phyloP scores from a whole-genome alignment of 1,139 yeast genomes.

The Petasospora rhodanensis region DNA sequence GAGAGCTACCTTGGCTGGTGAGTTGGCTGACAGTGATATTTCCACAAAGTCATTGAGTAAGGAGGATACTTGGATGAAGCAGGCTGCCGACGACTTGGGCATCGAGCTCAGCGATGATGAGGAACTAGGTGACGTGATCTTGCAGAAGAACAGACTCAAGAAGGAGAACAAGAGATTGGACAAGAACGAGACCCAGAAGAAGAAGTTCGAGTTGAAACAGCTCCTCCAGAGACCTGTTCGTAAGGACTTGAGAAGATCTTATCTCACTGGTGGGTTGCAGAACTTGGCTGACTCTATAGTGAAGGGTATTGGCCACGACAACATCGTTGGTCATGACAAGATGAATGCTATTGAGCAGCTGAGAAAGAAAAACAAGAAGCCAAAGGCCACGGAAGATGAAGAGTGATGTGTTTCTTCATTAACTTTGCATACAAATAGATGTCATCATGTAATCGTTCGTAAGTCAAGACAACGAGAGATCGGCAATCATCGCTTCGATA shows the following conservation, averaged over 20 bases:
- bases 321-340: constrained; percentile 66
- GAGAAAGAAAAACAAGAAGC: constrained; percentile 32
- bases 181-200: constrained; percentile 43
- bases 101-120: constrained; percentile 57
- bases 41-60: constrained; percentile 58
- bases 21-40: constrained; percentile 68
- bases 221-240: constrained; percentile 58
- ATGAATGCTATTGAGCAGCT: constrained; percentile 69
- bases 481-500: constrained; percentile 12
- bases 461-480: constrained; percentile 2
- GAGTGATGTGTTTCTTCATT: background rate
- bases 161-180: constrained; percentile 51
- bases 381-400: background rate
- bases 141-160: constrained; percentile 59
- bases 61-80: constrained; percentile 75
- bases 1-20: constrained; percentile 64
- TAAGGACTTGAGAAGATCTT: constrained; percentile 65
- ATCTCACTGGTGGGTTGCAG: constrained; percentile 78
- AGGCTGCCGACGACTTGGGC: constrained; percentile 94
- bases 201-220: constrained; percentile 53
- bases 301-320: constrained; percentile 64
- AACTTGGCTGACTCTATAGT: constrained; percentile 84
- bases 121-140: constrained; percentile 54
- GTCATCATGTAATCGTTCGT: constrained; percentile 2
- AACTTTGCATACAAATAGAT: background rate